Conservation (phyloP, 257 asterid genomes). For the Anisodus tanguticus region DNA sequence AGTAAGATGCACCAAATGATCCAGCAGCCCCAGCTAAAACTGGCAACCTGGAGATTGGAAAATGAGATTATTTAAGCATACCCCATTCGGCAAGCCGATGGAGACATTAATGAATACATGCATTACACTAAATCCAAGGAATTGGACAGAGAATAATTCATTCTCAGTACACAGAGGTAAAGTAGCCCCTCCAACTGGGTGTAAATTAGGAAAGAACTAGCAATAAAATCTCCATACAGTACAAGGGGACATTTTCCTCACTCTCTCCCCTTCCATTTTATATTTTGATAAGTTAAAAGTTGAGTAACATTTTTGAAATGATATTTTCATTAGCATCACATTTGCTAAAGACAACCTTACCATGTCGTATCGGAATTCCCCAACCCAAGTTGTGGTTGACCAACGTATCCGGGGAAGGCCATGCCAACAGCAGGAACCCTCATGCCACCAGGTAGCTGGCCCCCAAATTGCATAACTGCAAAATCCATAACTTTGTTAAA, state of each 20-base stretch:
- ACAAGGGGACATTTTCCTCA: conserved; percentile 2
- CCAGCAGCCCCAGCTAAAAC: conserved; percentile 92
- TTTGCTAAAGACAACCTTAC: conserved; percentile 44
- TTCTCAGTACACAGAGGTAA: not conserved
- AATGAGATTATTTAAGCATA: conserved; percentile 1
- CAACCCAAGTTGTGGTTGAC: conserved; percentile 69
- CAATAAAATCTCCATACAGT: not conserved
- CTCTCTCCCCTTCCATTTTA: not conserved
- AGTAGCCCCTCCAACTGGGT: not conserved
- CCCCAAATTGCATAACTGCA: conserved; percentile 91
- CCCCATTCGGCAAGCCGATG: not conserved
- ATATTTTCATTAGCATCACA: not conserved
- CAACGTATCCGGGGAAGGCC: conserved; percentile 98
- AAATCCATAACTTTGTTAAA: conserved; percentile 21
- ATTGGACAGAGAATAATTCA: not conserved
- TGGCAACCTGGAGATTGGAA: conserved; percentile 66
- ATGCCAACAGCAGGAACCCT: conserved; percentile 99
- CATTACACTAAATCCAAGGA: not conserved
- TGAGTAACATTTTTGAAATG: not conserved
- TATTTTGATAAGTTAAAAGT: too few relatives aligned
- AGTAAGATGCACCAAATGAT: conserved; percentile 73
- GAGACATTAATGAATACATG: not conserved
- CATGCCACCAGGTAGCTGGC: conserved; percentile 86
- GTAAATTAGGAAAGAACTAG: not conserved
- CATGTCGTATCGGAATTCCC: conserved; percentile 98